These are phyloP conservation scores for Aspergillus terreus DNA, from an alignment of 2,329 filamentous ascomycete genomes.

Conservation along the genomic window DNA sequence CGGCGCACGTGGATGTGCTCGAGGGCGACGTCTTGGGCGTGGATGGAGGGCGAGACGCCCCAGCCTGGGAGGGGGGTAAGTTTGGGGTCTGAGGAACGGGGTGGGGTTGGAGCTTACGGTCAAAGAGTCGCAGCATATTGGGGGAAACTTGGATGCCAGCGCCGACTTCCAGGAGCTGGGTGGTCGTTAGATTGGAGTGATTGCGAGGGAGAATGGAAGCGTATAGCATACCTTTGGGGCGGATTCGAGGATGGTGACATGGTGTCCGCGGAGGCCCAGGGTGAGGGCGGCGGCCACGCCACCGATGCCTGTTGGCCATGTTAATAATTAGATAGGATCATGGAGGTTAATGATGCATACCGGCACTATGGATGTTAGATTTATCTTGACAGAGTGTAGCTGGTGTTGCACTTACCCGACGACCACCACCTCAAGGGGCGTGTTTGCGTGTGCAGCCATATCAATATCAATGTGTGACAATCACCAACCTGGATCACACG, in stretches of 20 bases:
- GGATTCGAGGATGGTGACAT: constrained; percentile 30
- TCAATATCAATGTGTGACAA: not conserved
- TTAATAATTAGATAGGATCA: not conserved
- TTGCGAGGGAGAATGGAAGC: not conserved
- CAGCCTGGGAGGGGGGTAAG: constrained; percentile 22
- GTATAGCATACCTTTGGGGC: constrained; percentile 27
- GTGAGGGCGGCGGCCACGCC: constrained; percentile 35
- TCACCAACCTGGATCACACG: not conserved
- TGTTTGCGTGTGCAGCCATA: constrained; percentile 19
- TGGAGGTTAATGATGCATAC: not conserved
- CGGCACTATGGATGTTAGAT: not conserved
- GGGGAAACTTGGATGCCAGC: constrained; percentile 80
- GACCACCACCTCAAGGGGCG: constrained; percentile 28
- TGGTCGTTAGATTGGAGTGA: not conserved
- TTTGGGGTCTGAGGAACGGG: not conserved
- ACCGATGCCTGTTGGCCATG: constrained; percentile 26
- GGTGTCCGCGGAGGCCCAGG: constrained; percentile 30
- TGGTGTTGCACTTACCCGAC: constrained; percentile 27
- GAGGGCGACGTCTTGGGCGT: constrained; percentile 30
- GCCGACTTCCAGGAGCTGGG: constrained; percentile 53
- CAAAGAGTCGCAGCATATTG: constrained; percentile 73
- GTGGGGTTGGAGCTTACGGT: constrained; percentile 39
- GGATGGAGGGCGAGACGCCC: constrained; percentile 31
- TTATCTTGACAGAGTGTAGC: not conserved
- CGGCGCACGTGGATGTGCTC: constrained; percentile 34